These are phyloP conservation scores for Leccinum solheimii DNA, from an alignment of 1,284 basidiomycete species.

Conservation along the genomic window DNA sequence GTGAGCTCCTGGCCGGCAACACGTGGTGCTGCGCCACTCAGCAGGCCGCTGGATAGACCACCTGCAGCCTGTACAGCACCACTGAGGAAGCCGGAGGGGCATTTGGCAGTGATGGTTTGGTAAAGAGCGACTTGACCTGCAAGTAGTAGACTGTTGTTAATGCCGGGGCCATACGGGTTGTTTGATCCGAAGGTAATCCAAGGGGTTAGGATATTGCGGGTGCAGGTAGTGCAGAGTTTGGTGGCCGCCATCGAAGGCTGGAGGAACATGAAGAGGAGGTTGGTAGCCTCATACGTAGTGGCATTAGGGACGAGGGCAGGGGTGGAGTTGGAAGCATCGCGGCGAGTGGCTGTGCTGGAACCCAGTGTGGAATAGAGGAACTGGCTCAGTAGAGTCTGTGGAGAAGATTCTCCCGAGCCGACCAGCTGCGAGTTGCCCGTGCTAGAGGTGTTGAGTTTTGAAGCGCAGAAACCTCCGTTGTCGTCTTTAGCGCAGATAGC, in stretches of 20 bases:
- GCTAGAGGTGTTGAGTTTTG: constrained; percentile 32
- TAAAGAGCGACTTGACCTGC: constrained; percentile 67
- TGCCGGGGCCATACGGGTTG: constrained; percentile 72
- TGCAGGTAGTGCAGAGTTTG: constrained; percentile 79
- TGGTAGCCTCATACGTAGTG: constrained; percentile 60
- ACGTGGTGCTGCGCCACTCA: constrained; percentile 32
- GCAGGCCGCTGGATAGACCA: constrained; percentile 45
- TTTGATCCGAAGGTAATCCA: constrained; percentile 77
- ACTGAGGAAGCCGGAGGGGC: constrained; percentile 63
- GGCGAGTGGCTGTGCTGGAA: constrained; percentile 31
- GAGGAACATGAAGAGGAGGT: constrained; percentile 82
- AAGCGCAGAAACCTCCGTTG: constrained; percentile 66
- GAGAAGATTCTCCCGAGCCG: constrained; percentile 8
- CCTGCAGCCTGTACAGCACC: constrained; percentile 69
- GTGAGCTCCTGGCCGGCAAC: constrained; percentile 28
- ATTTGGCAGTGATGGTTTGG: constrained; percentile 54
- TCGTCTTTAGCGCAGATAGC: constrained; percentile 78
- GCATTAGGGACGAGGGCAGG: constrained; percentile 59
- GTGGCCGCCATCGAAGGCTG: constrained; percentile 47
- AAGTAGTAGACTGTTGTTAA: constrained; percentile 65
- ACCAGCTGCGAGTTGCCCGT: constrained; percentile 23
- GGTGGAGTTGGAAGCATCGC: constrained; percentile 27
- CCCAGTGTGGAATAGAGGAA: constrained; percentile 21
- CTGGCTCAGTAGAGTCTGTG: constrained; percentile 19
- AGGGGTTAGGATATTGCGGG: constrained; percentile 67